These are phyloP conservation scores for Crucibulum laeve DNA, from an alignment of 768 basidiomycete species.

Conservation along the genomic window DNA sequence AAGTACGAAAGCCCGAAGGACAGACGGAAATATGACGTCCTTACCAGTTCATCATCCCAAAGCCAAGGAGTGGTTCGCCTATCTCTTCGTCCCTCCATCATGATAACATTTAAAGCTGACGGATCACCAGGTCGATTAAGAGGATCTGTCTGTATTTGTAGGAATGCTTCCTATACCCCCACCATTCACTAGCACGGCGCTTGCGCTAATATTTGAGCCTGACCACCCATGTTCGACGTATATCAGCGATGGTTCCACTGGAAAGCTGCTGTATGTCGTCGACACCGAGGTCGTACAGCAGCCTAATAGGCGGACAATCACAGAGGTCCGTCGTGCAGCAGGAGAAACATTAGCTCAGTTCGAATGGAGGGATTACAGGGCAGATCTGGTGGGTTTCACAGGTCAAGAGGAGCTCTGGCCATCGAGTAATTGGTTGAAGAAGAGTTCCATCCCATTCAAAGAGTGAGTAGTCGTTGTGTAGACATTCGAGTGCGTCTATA, in stretches of 20 bases:
- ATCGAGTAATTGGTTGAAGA: constrained; percentile 9
- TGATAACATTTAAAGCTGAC: too few relatives aligned
- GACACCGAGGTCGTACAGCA: constrained; percentile 6
- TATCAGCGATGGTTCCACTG: constrained; percentile 7
- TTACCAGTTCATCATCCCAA: too few relatives aligned
- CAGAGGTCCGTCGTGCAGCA: constrained; percentile 4
- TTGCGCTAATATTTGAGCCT: constrained; percentile 6
- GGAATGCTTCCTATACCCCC: background rate
- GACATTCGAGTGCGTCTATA: background rate
- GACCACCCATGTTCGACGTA: constrained; percentile 12
- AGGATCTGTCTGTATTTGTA: too few relatives aligned
- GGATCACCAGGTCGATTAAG: too few relatives aligned
- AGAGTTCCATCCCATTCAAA: constrained; percentile 10
- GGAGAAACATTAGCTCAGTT: constrained; percentile 7
- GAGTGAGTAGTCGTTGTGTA: constrained; percentile 5
- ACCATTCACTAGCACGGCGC: background rate
- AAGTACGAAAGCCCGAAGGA: too few relatives aligned
- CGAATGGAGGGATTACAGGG: constrained; percentile 8
- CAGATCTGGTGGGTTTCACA: constrained; percentile 5
- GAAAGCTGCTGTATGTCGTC: constrained; percentile 6
- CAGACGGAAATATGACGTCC: too few relatives aligned
- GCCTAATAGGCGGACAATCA: constrained; percentile 7
- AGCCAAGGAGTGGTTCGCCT: too few relatives aligned
- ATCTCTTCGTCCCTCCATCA: too few relatives aligned
- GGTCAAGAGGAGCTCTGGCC: constrained; percentile 1